A percentile compares a stretch with the other conserved stretches of the same genome.
Evolutionary conservation across 2,329 filamentous ascomycete species (phyloP).

Genomic region (Endoconidiophora laricicola): DNA sequence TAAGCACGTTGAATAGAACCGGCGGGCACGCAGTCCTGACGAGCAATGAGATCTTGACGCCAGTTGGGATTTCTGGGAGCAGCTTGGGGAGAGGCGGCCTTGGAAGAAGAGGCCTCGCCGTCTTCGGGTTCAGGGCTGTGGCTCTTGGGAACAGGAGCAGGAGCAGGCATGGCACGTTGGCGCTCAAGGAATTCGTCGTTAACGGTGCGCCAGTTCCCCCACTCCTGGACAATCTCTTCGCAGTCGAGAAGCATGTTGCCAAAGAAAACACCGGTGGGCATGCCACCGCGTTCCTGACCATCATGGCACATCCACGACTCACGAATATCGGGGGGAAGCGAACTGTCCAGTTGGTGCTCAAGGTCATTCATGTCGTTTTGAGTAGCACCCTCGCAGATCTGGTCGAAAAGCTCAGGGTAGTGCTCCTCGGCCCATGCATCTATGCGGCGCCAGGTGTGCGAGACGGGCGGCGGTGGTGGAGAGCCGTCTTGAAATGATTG

Average conservation of each 20-base stretch:
- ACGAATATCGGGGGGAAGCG: constrained; percentile 79
- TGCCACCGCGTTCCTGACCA: constrained; percentile 87
- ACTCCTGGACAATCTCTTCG: constrained; percentile 95
- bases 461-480: constrained; percentile 72
- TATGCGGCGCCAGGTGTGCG: constrained; percentile 87
- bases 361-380: constrained; percentile 92
- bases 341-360: constrained; percentile 89
- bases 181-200: constrained; percentile 72
- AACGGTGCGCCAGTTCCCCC: constrained; percentile 89
- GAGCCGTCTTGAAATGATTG: constrained; percentile 86
- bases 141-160: constrained; percentile 37
- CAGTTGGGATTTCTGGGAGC: constrained; percentile 42
- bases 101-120: constrained; percentile 52
- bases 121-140: constrained; percentile 44
- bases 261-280: constrained; percentile 84
- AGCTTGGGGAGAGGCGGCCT: constrained; percentile 20
- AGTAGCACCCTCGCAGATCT: constrained; percentile 82
- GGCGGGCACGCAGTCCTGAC: constrained; percentile 76
- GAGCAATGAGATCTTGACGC: constrained; percentile 68
- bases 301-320: constrained; percentile 86
- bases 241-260: constrained; percentile 91
- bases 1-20: constrained; percentile 84
- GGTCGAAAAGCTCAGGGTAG: constrained; percentile 86
- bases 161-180: constrained; percentile 19
- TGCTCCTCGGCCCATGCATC: constrained; percentile 88